A percentile compares a stretch with the other conserved stretches of the same genome.
Conservation (phyloP, 2,329 filamentous ascomycete species). For the Huntiella omanensis region DNA sequence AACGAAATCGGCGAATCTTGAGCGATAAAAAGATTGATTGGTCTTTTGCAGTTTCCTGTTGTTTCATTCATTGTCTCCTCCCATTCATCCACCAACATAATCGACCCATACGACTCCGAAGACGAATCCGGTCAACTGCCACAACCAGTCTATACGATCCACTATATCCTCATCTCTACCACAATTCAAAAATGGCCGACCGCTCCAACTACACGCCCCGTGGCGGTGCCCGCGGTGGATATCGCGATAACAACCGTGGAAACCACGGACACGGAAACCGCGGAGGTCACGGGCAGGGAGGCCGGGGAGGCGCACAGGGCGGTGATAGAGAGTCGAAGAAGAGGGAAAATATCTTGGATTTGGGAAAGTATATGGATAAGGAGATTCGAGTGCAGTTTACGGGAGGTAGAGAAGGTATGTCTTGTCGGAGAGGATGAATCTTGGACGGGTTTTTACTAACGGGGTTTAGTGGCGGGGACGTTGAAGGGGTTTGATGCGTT, state of each 20-base stretch:
- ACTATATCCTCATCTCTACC: too few relatives aligned
- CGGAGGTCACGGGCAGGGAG: slow-evolving; percentile 17
- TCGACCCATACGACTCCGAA: too few relatives aligned
- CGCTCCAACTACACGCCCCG: slow-evolving; percentile 18
- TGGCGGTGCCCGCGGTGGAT: slow-evolving; percentile 29
- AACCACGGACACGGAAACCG: slow-evolving; percentile 16
- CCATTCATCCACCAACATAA: too few relatives aligned
- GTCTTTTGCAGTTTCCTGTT: neutral
- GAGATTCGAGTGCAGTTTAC: slow-evolving; percentile 91
- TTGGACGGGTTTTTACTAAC: slow-evolving; percentile 6
- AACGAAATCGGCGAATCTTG: neutral
- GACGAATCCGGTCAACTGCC: too few relatives aligned
- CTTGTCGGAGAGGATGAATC: neutral
- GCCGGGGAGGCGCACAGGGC: slow-evolving; percentile 28
- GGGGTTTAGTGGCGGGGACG: slow-evolving; percentile 54
- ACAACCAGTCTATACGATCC: too few relatives aligned
- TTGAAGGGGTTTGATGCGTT: slow-evolving; percentile 93
- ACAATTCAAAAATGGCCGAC: slow-evolving; percentile 9
- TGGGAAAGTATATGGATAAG: slow-evolving; percentile 96
- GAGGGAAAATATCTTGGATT: slow-evolving; percentile 80
- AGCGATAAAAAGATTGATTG: neutral
- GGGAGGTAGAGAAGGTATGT: slow-evolving; percentile 69
- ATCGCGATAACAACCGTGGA: slow-evolving; percentile 23
- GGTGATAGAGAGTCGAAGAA: slow-evolving; percentile 67
- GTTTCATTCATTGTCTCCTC: too few relatives aligned